Evolutionary conservation across 805 yeast species (phyloP).

Genomic region (Kazachstania bromeliacearum): DNA sequence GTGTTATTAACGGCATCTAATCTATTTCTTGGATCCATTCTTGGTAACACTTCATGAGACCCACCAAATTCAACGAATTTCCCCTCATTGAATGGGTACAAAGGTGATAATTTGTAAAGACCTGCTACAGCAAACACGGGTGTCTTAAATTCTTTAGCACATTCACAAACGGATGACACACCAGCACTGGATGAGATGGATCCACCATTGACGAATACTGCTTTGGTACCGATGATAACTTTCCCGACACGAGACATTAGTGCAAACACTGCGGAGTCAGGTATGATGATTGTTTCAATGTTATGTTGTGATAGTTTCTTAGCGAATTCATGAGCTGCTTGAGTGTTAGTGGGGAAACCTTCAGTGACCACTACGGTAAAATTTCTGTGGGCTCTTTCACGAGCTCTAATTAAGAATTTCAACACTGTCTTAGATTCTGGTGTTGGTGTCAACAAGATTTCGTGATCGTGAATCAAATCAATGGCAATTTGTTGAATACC

Average conservation of each 20-base stretch:
- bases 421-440: constrained; percentile 86
- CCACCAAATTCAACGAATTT: constrained; percentile 85
- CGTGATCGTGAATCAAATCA: constrained; percentile 90
- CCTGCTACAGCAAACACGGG: constrained; percentile 96
- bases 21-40: constrained; percentile 56
- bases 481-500: constrained; percentile 84
- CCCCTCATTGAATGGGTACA: constrained; percentile 83
- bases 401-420: constrained; percentile 76
- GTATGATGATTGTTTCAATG: constrained; percentile 82
- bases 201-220: constrained; percentile 95
- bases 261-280: constrained; percentile 88
- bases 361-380: constrained; percentile 91
- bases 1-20: constrained; percentile 61
- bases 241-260: constrained; percentile 97
- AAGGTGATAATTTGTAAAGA: constrained; percentile 81
- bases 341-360: constrained; percentile 81
- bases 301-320: constrained; percentile 71
- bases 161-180: constrained; percentile 85
- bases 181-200: constrained; percentile 82
- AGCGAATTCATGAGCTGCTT: constrained; percentile 69
- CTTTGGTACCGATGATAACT: constrained; percentile 83
- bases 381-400: constrained; percentile 63
- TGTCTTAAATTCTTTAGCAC: constrained; percentile 91
- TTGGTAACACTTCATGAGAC: constrained; percentile 36
- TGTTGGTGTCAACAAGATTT: constrained; percentile 77